phyloP scores from a whole-genome alignment of 805 yeast species.

The Sugiyamaella mastotermitis region DNA sequence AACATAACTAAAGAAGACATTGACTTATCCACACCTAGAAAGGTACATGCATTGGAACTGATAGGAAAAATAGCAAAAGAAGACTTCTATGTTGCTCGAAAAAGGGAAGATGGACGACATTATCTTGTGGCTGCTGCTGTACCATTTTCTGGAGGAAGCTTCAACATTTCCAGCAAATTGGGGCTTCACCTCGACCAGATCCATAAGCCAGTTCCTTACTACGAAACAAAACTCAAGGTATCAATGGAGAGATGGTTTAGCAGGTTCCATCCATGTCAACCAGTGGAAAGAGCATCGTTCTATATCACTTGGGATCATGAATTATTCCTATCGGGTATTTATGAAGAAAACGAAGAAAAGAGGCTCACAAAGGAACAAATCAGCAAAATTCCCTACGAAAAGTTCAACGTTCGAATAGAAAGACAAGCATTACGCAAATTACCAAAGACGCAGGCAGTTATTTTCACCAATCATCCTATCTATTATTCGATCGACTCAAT shows the following conservation, averaged over 20 bases:
- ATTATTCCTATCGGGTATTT: conserved; percentile 49
- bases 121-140: conserved; percentile 69
- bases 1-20: conserved; percentile 56
- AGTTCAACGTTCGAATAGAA: conserved; percentile 65
- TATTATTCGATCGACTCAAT: conserved; percentile 67
- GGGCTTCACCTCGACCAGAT: conserved; percentile 60
- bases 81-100: conserved; percentile 60
- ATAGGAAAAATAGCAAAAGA: conserved; percentile 69
- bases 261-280: conserved; percentile 51
- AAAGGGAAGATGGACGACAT: conserved; percentile 51
- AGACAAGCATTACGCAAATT: conserved; percentile 65
- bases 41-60: conserved; percentile 57
- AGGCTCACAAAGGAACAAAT: conserved; percentile 35
- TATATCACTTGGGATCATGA: conserved; percentile 70
- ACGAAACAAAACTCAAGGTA: conserved; percentile 53
- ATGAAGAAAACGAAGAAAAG: conserved; percentile 36
- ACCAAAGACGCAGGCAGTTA: conserved; percentile 59
- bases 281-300: conserved; percentile 74
- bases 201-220: conserved; percentile 66
- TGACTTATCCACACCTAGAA: conserved; percentile 58
- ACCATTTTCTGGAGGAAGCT: conserved; percentile 74
- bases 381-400: conserved; percentile 39
- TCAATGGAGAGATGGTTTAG: conserved; percentile 73
- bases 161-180: conserved; percentile 53
- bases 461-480: conserved; percentile 73